Percentiles rank a stretch among this genome's conserved stretches.
These are phyloP conservation scores for Pezicula carpinea DNA, from an alignment of 2,329 filamentous ascomycete species.

Conservation along the genomic window DNA sequence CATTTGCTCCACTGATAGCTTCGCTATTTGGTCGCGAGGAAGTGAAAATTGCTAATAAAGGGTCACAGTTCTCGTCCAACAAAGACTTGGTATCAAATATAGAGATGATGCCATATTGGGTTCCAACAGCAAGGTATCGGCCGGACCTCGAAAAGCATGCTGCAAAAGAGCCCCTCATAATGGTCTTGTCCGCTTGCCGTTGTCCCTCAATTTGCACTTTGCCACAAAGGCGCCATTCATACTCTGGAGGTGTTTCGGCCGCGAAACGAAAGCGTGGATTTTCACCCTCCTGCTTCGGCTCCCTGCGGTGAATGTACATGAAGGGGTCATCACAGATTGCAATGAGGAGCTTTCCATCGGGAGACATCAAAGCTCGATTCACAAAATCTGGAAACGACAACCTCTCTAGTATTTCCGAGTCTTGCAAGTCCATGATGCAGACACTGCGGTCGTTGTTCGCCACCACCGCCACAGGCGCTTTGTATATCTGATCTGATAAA, in stretches of 20 bases:
- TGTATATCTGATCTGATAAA: slow-evolving; percentile 37
- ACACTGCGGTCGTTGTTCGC: slow-evolving; percentile 92
- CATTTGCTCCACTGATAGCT: slow-evolving; percentile 3
- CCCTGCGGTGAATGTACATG: slow-evolving; percentile 73
- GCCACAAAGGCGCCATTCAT: slow-evolving; percentile 47
- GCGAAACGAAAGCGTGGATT: slow-evolving; percentile 20
- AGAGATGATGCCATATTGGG: slow-evolving; percentile 75
- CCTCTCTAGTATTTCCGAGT: slow-evolving; percentile 62
- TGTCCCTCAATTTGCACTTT: slow-evolving; percentile 56
- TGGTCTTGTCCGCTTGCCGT: slow-evolving; percentile 46
- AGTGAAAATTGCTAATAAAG: slow-evolving; percentile 70
- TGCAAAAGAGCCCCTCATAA: slow-evolving; percentile 67
- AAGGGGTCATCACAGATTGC: slow-evolving; percentile 85
- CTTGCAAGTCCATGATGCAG: slow-evolving; percentile 71
- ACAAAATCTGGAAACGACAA: slow-evolving; percentile 78
- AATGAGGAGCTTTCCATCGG: slow-evolving; percentile 74
- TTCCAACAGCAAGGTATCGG: slow-evolving; percentile 68
- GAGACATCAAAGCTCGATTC: slow-evolving; percentile 92
- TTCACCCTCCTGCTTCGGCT: slow-evolving; percentile 15
- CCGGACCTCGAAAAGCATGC: slow-evolving; percentile 73
- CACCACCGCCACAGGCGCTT: slow-evolving; percentile 60
- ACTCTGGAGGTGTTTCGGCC: slow-evolving; percentile 18
- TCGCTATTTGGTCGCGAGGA: slow-evolving; percentile 70
- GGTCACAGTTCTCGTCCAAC: slow-evolving; percentile 41
- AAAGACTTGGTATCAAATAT: slow-evolving; percentile 60